Base-by-base conservation (phyloP, 1,139 yeast species). In the Blastobotrys buckinghamii region DNA sequence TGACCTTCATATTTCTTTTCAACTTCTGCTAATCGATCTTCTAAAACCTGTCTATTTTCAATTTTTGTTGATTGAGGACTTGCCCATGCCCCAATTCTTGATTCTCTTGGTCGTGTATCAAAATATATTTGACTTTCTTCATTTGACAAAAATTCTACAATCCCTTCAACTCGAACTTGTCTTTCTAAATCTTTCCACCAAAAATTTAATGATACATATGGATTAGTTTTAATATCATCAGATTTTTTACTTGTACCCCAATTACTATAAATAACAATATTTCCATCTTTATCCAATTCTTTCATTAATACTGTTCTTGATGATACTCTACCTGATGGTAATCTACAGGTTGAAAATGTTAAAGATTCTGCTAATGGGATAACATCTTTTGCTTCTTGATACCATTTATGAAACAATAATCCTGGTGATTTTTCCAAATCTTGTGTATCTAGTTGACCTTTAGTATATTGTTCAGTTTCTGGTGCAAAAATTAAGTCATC, bases 41-140 rank as follows among this genome's bases (percentile, higher is more conserved):
- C 87, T 53, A 92, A 76, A 55, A 78, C 84, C 16, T 77, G 76
- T 56, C 96, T 74, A 37, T 73, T 67, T 19, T 65, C 60, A 30
- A 92, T 73, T 1, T 72, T 74, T 50, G 76, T 73, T 39, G 90
- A 81, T 71, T 92, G 98, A 1, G 95, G 95, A 40, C 95, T 83
- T 0, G 97, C 85, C 96, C 97, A 90, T 0, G 98, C 98, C 22
- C 98, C 97, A 53, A 92, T 81, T 63, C 86, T 81, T 20, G 96
- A 85, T 6, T 95, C 97, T 53, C 95, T 75, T 33, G 98, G 97
- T 61, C 98, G 76, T 1, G 96, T 84, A 48, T 79, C 76, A 67
- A 80, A 92, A 68, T 92, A 92, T 48, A 82, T 74, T 58, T 83
- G 81, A 9, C 89, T 78, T 36, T 85, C 87, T 58, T 84, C 90